Conservation (phyloP, 2,329 filamentous ascomycete species). For the Penicillium fuscoglaucum region DNA sequence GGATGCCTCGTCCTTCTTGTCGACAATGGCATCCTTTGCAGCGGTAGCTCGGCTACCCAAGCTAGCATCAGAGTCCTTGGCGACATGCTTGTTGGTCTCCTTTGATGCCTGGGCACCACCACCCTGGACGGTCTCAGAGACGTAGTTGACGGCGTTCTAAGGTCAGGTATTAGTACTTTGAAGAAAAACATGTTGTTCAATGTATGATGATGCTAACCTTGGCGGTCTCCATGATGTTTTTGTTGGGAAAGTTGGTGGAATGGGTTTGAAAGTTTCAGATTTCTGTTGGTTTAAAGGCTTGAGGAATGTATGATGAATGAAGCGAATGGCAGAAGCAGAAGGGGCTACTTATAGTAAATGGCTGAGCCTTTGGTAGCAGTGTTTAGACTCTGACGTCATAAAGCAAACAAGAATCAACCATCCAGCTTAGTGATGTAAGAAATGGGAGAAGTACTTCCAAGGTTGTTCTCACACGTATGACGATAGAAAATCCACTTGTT, state of each 20-base stretch:
- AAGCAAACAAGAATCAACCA: neutral
- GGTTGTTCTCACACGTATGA: neutral
- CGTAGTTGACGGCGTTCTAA: constrained; percentile 65
- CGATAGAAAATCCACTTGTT: neutral
- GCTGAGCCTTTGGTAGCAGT: neutral
- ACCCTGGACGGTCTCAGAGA: constrained; percentile 63
- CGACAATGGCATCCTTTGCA: constrained; percentile 51
- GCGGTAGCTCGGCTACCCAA: constrained; percentile 56
- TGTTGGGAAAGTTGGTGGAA: neutral
- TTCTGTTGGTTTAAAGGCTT: neutral
- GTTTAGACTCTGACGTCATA: neutral
- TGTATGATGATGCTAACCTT: neutral
- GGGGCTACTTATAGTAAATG: constrained; percentile 3
- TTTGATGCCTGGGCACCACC: constrained; percentile 58
- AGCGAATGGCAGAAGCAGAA: neutral
- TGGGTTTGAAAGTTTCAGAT: neutral
- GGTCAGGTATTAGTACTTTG: neutral
- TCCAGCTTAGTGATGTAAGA: neutral
- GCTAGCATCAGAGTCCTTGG: constrained; percentile 59
- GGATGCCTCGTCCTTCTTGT: constrained; percentile 55
- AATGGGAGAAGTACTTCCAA: neutral
- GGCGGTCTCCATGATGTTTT: constrained; percentile 11
- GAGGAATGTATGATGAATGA: neutral
- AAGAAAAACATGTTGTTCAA: neutral
- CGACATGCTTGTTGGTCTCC: constrained; percentile 68